These are phyloP conservation scores for Gracilaria gracilis DNA, from an alignment of 23 red algal genomes.

Conservation along the genomic window DNA sequence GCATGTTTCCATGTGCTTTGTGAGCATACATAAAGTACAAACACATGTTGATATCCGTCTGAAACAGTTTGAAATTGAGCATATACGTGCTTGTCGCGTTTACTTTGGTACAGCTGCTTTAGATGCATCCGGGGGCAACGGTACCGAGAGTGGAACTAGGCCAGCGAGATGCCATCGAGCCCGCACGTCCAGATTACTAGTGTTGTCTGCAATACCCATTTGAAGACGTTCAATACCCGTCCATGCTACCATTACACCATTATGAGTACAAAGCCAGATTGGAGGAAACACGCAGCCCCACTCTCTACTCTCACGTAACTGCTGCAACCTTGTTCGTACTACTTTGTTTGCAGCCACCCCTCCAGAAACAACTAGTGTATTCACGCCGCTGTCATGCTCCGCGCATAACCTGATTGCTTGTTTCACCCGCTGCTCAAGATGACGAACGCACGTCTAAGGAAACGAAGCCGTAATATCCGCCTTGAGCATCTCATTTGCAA, in stretches of 20 bases:
- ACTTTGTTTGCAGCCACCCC: conserved; percentile 88
- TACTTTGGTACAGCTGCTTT: background rate
- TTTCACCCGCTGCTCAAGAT: conserved; percentile 79
- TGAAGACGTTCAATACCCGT: conserved; percentile 85
- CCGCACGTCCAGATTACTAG: conserved; percentile 58
- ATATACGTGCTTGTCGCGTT: background rate
- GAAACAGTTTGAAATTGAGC: too few relatives aligned
- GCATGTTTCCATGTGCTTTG: too few relatives aligned
- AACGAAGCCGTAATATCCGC: conserved; percentile 87
- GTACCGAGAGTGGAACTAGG: conserved; percentile 21
- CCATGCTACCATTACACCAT: conserved; percentile 99
- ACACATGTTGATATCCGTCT: too few relatives aligned
- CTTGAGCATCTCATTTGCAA: conserved; percentile 23
- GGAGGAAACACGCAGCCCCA: conserved; percentile 80
- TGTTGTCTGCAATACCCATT: conserved; percentile 74
- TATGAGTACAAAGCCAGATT: conserved; percentile 87
- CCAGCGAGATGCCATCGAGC: conserved; percentile 83
- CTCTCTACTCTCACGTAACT: conserved; percentile 50
- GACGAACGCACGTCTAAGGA: conserved; percentile 82
- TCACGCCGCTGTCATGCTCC: conserved; percentile 46
- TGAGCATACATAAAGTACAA: too few relatives aligned
- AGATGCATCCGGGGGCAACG: background rate
- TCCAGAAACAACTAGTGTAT: conserved; percentile 82
- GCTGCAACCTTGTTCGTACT: conserved; percentile 67
- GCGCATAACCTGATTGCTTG: conserved; percentile 79